Evolutionary conservation across 805 yeast genomes (phyloP).

Genomic region (Yarrowia sp.): DNA sequence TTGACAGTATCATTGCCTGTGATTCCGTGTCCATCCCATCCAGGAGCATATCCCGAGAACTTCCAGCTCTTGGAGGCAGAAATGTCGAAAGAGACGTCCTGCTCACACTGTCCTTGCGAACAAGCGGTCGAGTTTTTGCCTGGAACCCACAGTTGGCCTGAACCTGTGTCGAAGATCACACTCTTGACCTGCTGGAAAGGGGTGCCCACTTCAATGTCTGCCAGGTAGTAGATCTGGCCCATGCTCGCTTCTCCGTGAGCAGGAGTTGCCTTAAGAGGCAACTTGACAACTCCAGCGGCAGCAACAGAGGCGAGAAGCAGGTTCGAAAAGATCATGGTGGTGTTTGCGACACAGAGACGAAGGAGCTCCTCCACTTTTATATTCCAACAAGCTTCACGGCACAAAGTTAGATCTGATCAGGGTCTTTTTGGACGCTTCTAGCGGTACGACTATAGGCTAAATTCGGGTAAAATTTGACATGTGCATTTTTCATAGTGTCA

Average conservation of each 20-base stretch:
- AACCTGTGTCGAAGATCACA: not conserved
- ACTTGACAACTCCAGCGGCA: not conserved
- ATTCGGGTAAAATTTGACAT: too few relatives aligned
- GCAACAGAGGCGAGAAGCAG: not conserved
- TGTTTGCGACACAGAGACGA: too few relatives aligned
- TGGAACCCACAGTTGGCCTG: not conserved
- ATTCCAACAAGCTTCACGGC: not conserved
- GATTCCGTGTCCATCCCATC: not conserved
- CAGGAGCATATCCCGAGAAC: not conserved
- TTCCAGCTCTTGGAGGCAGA: not conserved
- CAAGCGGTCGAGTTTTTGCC: not conserved
- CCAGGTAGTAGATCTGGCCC: not conserved
- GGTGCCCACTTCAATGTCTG: not conserved
- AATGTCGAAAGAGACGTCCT: not conserved
- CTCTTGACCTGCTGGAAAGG: not conserved
- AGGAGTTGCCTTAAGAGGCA: not conserved
- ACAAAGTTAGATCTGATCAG: not conserved
- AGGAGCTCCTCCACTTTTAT: not conserved
- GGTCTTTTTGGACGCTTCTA: not conserved
- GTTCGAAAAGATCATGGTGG: not conserved
- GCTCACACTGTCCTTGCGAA: not conserved
- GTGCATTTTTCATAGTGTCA: too few relatives aligned
- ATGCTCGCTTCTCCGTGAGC: not conserved
- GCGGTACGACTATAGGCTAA: too few relatives aligned
- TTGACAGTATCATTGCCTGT: not conserved